Evolutionary conservation across 495 filamentous ascomycete species (phyloP).

Genomic region (Neurospora discreta): DNA sequence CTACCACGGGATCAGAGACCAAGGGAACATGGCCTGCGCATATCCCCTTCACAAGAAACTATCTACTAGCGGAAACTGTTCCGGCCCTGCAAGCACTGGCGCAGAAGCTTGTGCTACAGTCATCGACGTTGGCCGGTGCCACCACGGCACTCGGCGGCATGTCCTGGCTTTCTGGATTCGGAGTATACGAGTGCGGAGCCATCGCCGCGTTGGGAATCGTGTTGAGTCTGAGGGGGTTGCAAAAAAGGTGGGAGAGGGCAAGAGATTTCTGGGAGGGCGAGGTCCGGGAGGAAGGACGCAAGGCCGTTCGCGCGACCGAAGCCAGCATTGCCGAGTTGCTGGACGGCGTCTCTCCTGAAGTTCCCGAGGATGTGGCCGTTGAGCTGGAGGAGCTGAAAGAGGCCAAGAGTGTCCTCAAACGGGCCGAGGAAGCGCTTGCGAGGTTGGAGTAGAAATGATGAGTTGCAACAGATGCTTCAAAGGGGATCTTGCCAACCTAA

Average conservation of each 20-base stretch:
- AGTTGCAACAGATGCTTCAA: background rate
- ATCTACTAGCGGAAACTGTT: conserved; percentile 51
- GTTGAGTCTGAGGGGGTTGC: conserved; percentile 62
- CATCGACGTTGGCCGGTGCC: conserved; percentile 53
- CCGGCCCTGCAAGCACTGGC: conserved; percentile 70
- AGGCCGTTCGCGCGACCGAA: conserved; percentile 60
- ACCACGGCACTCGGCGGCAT: conserved; percentile 55
- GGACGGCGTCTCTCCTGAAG: conserved; percentile 18
- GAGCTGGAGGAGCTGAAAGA: conserved; percentile 31
- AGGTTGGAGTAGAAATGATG: conserved; percentile 4
- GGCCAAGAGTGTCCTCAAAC: conserved; percentile 45
- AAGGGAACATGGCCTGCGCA: conserved; percentile 30
- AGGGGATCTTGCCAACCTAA: background rate
- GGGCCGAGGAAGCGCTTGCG: conserved; percentile 28
- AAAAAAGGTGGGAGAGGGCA: conserved; percentile 66
- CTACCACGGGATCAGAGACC: background rate
- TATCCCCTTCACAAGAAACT: conserved; percentile 46
- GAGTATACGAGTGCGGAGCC: conserved; percentile 65
- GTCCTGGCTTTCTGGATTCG: conserved; percentile 49
- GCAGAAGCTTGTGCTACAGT: conserved; percentile 65
- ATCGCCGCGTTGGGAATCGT: conserved; percentile 70
- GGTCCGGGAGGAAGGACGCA: conserved; percentile 70
- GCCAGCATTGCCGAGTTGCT: conserved; percentile 47
- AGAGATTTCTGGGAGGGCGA: conserved; percentile 61
- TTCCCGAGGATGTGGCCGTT: conserved; percentile 17